Percentiles rank a stretch among this genome's conserved stretches.
phyloP scores from a whole-genome alignment of 192 early-diverging fungal genomes.

The Podila horticola region DNA sequence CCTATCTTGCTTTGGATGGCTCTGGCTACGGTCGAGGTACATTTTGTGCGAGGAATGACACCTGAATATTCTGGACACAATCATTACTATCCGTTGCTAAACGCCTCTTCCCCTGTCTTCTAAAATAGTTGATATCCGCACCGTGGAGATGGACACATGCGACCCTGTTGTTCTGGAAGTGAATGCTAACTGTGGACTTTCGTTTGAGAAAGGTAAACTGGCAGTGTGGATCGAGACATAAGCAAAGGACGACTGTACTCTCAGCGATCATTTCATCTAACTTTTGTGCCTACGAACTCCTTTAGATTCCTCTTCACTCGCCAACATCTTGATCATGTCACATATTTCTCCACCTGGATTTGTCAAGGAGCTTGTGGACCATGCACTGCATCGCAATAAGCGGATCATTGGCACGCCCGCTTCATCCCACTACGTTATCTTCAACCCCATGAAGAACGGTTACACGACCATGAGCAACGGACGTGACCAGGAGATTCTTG shows the following conservation, averaged over 20 bases:
- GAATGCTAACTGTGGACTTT: slow-evolving; percentile 61
- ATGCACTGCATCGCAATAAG: slow-evolving; percentile 32
- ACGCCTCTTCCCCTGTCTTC: neutral
- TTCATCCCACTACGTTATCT: neutral
- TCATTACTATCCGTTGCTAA: neutral
- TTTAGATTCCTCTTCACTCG: slow-evolving; percentile 48
- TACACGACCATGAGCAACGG: neutral
- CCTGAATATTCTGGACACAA: neutral
- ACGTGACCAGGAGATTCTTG: neutral
- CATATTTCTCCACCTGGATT: slow-evolving; percentile 21
- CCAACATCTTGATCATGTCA: slow-evolving; percentile 46
- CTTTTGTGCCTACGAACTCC: too few species aligned
- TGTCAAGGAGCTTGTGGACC: slow-evolving; percentile 35
- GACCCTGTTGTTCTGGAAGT: slow-evolving; percentile 61
- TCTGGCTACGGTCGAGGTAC: slow-evolving; percentile 56
- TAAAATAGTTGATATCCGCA: slow-evolving; percentile 56
- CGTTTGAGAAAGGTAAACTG: slow-evolving; percentile 49
- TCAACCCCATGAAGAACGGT: neutral
- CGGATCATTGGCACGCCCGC: neutral
- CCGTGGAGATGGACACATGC: slow-evolving; percentile 34
- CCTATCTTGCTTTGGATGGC: slow-evolving; percentile 53
- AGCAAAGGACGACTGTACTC: neutral
- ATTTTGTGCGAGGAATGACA: neutral
- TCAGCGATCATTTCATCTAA: neutral
- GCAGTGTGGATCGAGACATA: neutral